Conservation (phyloP, 495 filamentous ascomycete genomes). For the Halenospora varia region DNA sequence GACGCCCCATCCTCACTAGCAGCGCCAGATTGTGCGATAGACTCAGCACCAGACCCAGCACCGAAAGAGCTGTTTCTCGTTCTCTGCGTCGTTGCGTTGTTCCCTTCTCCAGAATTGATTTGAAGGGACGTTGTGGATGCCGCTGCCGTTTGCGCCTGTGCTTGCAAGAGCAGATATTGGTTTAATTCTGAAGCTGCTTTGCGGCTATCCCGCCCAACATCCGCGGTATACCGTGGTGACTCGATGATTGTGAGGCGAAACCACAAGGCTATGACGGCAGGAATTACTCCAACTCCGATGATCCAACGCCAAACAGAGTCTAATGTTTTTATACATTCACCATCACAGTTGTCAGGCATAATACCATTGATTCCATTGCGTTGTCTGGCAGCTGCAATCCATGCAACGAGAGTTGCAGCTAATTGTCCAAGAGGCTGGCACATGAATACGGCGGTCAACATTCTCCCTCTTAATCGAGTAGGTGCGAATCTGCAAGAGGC, state of each 20-base stretch:
- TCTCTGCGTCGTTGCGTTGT: background rate
- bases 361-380: constrained; percentile 53
- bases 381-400: constrained; percentile 67
- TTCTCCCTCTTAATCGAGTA: constrained; percentile 75
- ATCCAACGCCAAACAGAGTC: constrained; percentile 66
- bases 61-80: background rate
- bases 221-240: constrained; percentile 64
- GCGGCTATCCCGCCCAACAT: constrained; percentile 36
- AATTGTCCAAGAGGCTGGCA: constrained; percentile 81
- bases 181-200: constrained; percentile 18
- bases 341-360: constrained; percentile 1
- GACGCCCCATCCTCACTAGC: background rate
- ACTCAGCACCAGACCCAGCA: background rate
- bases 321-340: constrained; percentile 18
- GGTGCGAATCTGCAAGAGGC: constrained; percentile 59
- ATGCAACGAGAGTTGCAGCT: constrained; percentile 61
- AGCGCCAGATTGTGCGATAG: background rate
- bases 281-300: constrained; percentile 62
- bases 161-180: constrained; percentile 4
- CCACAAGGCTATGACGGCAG: constrained; percentile 57
- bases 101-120: background rate
- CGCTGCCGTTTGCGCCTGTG: background rate
- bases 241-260: constrained; percentile 68
- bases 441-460: constrained; percentile 81
- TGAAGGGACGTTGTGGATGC: background rate